phyloP scores from a whole-genome alignment of 129 eudicot genomes.

The Heracleum sosnowskyi region DNA sequence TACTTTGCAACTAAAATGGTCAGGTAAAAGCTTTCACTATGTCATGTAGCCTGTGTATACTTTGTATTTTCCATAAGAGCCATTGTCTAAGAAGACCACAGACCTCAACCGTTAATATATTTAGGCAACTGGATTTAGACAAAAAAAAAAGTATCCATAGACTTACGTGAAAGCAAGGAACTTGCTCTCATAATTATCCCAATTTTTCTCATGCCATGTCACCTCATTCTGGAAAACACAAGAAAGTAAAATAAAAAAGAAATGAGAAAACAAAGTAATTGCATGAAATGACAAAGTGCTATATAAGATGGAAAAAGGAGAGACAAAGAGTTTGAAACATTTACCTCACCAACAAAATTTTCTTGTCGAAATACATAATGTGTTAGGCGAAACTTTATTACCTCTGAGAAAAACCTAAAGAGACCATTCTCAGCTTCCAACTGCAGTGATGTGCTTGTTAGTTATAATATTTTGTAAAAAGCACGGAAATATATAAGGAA shows the following conservation, averaged over 20 bases:
- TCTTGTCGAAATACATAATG: conserved; percentile 52
- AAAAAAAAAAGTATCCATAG: neutral
- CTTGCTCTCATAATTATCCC: conserved; percentile 81
- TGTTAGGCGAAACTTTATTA: conserved; percentile 69
- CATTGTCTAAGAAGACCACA: neutral
- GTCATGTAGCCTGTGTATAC: neutral
- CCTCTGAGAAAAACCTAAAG: conserved; percentile 83
- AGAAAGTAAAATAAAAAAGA: no score
- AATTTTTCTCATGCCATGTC: conserved; percentile 96
- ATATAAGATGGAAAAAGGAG: neutral
- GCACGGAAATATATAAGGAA: neutral
- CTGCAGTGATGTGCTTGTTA: conserved; percentile 28
- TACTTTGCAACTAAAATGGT: neutral
- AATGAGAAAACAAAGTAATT: neutral
- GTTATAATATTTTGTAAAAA: neutral
- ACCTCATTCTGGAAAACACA: conserved; percentile 68
- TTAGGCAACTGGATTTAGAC: neutral
- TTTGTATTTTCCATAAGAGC: neutral
- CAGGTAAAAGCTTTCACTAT: neutral
- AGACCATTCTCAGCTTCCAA: conserved; percentile 49
- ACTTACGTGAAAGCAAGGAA: conserved; percentile 94
- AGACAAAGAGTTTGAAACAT: neutral
- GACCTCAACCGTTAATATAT: neutral
- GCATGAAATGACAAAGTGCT: neutral
- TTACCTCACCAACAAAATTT: conserved; percentile 66